Evolutionary conservation across 2,329 filamentous ascomycete species (phyloP).

Genomic region (Pleurostoma richardsiae): DNA sequence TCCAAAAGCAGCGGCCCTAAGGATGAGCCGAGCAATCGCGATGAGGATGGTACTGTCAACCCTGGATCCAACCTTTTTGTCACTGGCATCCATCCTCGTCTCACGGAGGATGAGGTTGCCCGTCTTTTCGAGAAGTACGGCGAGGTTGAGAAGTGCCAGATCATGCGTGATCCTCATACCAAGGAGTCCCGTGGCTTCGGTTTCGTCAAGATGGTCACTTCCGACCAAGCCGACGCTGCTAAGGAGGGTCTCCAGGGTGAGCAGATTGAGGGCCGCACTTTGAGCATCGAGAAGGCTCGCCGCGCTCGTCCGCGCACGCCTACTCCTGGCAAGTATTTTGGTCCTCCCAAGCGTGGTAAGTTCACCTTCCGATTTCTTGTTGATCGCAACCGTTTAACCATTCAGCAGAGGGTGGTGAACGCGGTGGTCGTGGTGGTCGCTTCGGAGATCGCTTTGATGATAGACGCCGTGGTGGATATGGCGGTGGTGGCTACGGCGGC

Average conservation of each 20-base stretch:
- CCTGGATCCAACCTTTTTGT: slow-evolving; percentile 98
- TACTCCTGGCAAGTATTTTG: slow-evolving; percentile 98
- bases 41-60: slow-evolving; percentile 79
- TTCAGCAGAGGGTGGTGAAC: slow-evolving; percentile 49
- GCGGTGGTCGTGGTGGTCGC: slow-evolving; percentile 41
- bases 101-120: slow-evolving; percentile 84
- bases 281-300: slow-evolving; percentile 98
- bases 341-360: slow-evolving; percentile 94
- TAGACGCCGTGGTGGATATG: slow-evolving; percentile 50
- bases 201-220: slow-evolving; percentile 97
- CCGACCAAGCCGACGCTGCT: slow-evolving; percentile 92
- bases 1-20: slow-evolving; percentile 36
- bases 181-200: slow-evolving; percentile 98
- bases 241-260: slow-evolving; percentile 96
- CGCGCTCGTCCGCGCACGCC: slow-evolving; percentile 91
- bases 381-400: slow-evolving; percentile 28
- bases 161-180: slow-evolving; percentile 98
- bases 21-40: slow-evolving; percentile 48
- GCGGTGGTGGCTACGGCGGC: slow-evolving; percentile 21
- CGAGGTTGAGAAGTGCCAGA: slow-evolving; percentile 98
- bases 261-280: slow-evolving; percentile 86
- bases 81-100: slow-evolving; percentile 91
- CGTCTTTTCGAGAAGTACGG: slow-evolving; percentile 98
- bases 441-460: slow-evolving; percentile 53
- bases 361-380: slow-evolving; percentile 11